Conservation (phyloP, 2,329 filamentous ascomycete species). For the Xylariaceae sp. region DNA sequence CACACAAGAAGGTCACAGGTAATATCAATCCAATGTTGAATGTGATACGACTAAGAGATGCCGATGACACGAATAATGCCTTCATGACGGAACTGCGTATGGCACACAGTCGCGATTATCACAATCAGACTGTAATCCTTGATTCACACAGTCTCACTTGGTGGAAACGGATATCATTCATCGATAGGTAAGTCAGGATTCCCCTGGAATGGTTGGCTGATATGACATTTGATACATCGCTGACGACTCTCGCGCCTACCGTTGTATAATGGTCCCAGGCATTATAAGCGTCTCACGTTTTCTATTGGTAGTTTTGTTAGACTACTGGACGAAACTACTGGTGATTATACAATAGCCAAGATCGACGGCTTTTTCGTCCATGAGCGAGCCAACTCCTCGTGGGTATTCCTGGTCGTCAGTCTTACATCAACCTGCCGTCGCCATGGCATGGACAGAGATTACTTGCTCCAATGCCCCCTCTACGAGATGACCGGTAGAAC, state of each 20-base stretch:
- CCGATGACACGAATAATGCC: no score
- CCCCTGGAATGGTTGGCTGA: no score
- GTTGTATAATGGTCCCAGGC: neutral
- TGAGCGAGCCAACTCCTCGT: neutral
- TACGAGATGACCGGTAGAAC: neutral
- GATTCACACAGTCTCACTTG: neutral
- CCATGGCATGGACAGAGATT: neutral
- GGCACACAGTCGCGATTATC: neutral
- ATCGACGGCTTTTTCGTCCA: neutral
- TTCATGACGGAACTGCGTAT: neutral
- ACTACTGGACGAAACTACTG: neutral
- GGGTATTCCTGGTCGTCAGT: neutral
- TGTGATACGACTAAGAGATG: neutral
- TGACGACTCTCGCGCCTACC: neutral
- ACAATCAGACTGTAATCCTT: neutral
- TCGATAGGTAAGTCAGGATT: neutral
- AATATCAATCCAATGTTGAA: neutral
- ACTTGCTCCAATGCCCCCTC: neutral
- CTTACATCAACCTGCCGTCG: neutral
- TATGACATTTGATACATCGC: neutral
- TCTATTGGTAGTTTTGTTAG: neutral
- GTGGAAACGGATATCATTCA: neutral
- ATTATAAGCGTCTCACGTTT: neutral
- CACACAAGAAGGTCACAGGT: neutral
- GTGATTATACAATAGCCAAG: neutral